Conservation (phyloP, 2,329 filamentous ascomycete species). For the Hymenoscyphus fructigenus region DNA sequence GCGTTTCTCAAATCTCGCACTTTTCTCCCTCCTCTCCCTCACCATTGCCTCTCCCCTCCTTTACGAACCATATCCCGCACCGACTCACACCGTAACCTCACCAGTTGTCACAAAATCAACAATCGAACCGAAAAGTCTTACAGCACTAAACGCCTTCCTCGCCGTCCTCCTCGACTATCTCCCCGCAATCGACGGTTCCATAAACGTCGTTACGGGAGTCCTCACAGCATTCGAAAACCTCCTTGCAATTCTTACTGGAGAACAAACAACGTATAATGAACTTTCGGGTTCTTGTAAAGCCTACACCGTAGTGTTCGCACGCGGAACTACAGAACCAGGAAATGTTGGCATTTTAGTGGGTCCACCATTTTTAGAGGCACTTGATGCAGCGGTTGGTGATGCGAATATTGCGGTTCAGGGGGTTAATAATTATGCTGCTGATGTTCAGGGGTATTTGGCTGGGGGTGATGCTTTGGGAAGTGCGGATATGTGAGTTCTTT, state of each 20-base stretch:
- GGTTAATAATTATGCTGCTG: slow-evolving; percentile 37
- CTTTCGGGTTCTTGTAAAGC: slow-evolving; percentile 26
- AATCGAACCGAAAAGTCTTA: slow-evolving; percentile 16
- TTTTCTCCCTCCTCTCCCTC: slow-evolving; percentile 21
- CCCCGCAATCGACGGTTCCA: slow-evolving; percentile 26
- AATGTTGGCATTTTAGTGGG: slow-evolving; percentile 43
- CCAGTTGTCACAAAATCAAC: neutral
- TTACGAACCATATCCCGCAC: neutral
- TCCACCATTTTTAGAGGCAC: slow-evolving; percentile 35
- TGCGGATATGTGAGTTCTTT: slow-evolving; percentile 23
- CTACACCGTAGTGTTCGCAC: slow-evolving; percentile 48
- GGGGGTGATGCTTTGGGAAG: slow-evolving; percentile 30
- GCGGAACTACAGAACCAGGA: slow-evolving; percentile 49
- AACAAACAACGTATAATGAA: slow-evolving; percentile 32
- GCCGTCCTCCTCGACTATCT: slow-evolving; percentile 27
- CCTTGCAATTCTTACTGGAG: slow-evolving; percentile 24
- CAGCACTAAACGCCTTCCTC: slow-evolving; percentile 29
- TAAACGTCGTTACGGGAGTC: slow-evolving; percentile 20
- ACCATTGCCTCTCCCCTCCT: slow-evolving; percentile 21
- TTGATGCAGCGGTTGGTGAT: slow-evolving; percentile 26
- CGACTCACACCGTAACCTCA: neutral
- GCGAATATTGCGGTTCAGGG: slow-evolving; percentile 32
- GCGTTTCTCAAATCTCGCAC: slow-evolving; percentile 17
- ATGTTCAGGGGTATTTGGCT: slow-evolving; percentile 27
- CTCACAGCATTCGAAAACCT: slow-evolving; percentile 28